Evolutionary conservation across 495 filamentous ascomycete species (phyloP), one percentile per base, ranked within the genome.

Genomic region (Neurospora sp.): DNA sequence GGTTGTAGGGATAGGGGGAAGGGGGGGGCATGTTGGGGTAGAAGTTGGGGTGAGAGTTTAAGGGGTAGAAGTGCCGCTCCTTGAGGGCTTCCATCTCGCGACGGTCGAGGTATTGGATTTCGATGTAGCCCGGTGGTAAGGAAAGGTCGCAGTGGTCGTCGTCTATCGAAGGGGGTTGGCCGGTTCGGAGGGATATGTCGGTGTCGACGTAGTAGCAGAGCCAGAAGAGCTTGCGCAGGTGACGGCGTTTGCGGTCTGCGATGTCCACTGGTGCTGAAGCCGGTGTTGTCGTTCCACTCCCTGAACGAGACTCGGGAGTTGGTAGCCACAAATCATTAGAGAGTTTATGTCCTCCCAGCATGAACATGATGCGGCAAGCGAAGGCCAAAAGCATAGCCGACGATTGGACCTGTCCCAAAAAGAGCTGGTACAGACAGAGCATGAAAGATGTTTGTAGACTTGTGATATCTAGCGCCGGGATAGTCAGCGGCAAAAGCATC

Each of bases 131-230:
- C 7, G 79, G 78, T 0, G 86, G 86, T 8, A 87, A 77, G 0
- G 85, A 85, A 20, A 88, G 77, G 74, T 87, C 86, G 74, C 86
- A 88, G 71, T 86, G 84, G 31, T 87, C 85, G 69, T 88, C 85
- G 14, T 79, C 77, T 44, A 87, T 84, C 3, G 79, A 76, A n/a
- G 85, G 85, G 8, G 86, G 86, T 73, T 86, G 85, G 7, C 86
- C 86, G 0, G 82, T 86, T 39, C 86, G 82, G 8, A 87, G 76
- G 0, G 82, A 78, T 12, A 87, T 74, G 65, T 87, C 85, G 73
- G 87, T 87, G 69, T 88, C 86, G 39, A 86, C 71, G 2, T 78
- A 82, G 69, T 86, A 88, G 78, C 84, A 84, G 4, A 87, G 76
- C 86, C 86, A 88, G 74, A 88, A 88, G 0, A 88, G 71, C 65